Evolutionary conservation across 1,139 yeast genomes (phyloP), one percentile per base, ranked within the genome.

Genomic region (Pichia sp.): DNA sequence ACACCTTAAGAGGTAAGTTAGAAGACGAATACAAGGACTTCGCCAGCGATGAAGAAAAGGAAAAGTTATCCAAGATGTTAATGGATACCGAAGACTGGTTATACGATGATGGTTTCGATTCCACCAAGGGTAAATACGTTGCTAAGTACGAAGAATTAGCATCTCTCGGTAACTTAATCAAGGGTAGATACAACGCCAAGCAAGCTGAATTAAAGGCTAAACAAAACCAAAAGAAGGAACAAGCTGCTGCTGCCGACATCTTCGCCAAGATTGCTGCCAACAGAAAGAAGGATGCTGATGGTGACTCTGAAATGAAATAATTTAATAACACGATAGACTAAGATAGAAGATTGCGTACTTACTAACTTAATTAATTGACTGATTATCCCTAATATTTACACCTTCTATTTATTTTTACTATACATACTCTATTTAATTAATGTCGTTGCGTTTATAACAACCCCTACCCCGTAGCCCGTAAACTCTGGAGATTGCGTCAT

Each of bases 71-170:
- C 50, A 86, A 75, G 52, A 77, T 85, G 77, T 80, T 93, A 67
- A 67, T 77, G 66, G 87, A 85, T 69, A 82, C 98, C 58, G 99
- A 94, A 77, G 96, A 93, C 67, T 93, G 99, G 99, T 81, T 93
- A 66, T 94, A 93, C 72, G 96, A 87, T 54, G 99, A 89, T 50
- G 98, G 99, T 65, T 93, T 87, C 67, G 99, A 93, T 69, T 81
- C 98, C 54, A 77, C 91, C 67, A 91, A 93, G 81, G 99, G 95
- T 62, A 89, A 86, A 71, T 93, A 93, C 78, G 85, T 94, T 73
- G 98, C 99, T 66, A 91, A 87, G 74, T 90, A 91, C 73, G 99
- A 94, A 74, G 99, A 93, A 72, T 83, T 93, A 67, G 96, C 97
- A 43, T 79, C 96, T 44, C 76, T 84, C 63, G 99, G 99, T 71